These are phyloP conservation scores for Puccinia horiana DNA, from an alignment of 1,284 basidiomycete genomes.

Conservation along the genomic window DNA sequence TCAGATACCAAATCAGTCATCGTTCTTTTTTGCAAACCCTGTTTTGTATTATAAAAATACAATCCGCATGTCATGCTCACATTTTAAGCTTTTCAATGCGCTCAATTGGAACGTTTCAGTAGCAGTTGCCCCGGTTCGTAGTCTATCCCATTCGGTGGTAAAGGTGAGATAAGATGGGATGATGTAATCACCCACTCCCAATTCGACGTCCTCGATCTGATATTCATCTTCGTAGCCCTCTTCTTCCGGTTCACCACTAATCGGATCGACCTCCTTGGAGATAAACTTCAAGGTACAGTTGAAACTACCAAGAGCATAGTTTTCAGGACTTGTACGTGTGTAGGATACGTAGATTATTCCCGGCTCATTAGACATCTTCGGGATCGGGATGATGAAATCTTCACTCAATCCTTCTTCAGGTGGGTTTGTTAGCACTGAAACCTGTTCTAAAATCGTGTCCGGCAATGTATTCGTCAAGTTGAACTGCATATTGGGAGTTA, in stretches of 20 bases:
- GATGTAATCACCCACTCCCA: conserved; percentile 89
- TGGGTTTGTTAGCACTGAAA: conserved; percentile 88
- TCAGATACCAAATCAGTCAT: conserved; percentile 48
- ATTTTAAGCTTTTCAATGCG: conserved; percentile 88
- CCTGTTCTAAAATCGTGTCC: conserved; percentile 94
- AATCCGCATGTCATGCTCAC: conserved; percentile 63
- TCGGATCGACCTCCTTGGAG: conserved; percentile 95
- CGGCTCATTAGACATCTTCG: conserved; percentile 63
- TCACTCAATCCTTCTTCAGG: conserved; percentile 78
- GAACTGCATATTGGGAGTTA: conserved; percentile 23
- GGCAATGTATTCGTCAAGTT: conserved; percentile 69
- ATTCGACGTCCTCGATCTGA: conserved; percentile 95
- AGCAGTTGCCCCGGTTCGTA: conserved; percentile 71
- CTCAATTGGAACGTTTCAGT: conserved; percentile 94
- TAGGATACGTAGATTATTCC: conserved; percentile 91
- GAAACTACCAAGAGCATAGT: conserved; percentile 83
- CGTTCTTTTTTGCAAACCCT: background rate
- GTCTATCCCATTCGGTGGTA: conserved; percentile 88
- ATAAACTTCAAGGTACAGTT: conserved; percentile 90
- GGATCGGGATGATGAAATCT: conserved; percentile 84
- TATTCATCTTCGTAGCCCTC: conserved; percentile 99
- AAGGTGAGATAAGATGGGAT: conserved; percentile 89
- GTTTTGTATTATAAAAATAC: conserved; percentile 44
- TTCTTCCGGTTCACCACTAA: conserved; percentile 93
- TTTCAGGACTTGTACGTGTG: conserved; percentile 73